Evolutionary conservation across 73 alveolate genomes (phyloP).

Genomic region (Tetrahymena thermophila): DNA sequence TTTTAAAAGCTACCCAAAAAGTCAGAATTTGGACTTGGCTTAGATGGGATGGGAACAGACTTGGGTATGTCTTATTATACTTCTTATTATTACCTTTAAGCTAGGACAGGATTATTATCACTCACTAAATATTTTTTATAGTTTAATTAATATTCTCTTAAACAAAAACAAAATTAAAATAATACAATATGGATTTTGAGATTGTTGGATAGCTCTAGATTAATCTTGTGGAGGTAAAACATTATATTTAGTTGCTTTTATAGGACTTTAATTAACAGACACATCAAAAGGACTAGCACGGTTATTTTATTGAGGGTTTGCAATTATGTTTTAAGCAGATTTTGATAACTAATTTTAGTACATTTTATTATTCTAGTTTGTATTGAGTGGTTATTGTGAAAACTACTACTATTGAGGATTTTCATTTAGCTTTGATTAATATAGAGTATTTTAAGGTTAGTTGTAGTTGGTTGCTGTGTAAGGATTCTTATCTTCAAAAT

Average conservation of each 20-base stretch:
- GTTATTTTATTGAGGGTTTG: neutral
- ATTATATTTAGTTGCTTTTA: neutral
- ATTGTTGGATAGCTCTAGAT: neutral
- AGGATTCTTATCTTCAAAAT: neutral
- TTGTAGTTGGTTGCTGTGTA: neutral
- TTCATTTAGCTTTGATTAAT: neutral
- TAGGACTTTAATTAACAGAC: neutral
- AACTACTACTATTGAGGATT: neutral
- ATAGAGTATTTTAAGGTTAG: neutral
- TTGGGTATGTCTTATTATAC: neutral
- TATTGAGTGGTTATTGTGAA: neutral
- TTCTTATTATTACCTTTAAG: neutral
- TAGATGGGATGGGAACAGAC: neutral
- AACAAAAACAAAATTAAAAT: neutral
- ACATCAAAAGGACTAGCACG: neutral
- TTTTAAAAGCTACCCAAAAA: neutral
- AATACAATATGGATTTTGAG: neutral
- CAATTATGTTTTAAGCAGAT: neutral
- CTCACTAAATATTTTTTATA: neutral
- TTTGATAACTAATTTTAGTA: neutral
- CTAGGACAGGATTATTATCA: neutral
- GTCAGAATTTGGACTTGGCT: neutral
- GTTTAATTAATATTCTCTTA: neutral
- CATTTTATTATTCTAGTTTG: neutral
- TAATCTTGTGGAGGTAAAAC: neutral